A percentile compares a stretch with the other conserved stretches of the same genome.
Evolutionary conservation across 2,329 filamentous ascomycete genomes (phyloP).

Genomic region (Neoscytalidium dimidiatum): DNA sequence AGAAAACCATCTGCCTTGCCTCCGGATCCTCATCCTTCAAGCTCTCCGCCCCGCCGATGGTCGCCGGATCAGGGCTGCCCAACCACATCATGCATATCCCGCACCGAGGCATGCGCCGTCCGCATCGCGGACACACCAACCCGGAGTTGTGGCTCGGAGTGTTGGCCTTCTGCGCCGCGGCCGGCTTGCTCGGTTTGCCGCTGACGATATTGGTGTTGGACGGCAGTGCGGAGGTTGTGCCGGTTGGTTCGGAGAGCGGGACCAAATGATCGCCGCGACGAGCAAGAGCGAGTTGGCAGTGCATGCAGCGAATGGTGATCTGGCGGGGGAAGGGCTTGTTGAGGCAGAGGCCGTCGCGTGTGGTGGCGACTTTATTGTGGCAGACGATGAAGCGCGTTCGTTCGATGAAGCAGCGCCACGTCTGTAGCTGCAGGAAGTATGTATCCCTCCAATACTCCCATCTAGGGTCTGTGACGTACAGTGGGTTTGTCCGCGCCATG

Average conservation of each 20-base stretch:
- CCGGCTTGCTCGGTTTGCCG: slow-evolving; percentile 16
- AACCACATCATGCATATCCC: slow-evolving; percentile 64
- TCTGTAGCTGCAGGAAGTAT: slow-evolving; percentile 69
- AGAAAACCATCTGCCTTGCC: slow-evolving; percentile 60
- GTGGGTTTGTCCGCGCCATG: slow-evolving; percentile 71
- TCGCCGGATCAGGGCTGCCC: slow-evolving; percentile 58
- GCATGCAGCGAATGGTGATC: slow-evolving; percentile 74
- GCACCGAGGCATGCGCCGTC: slow-evolving; percentile 64
- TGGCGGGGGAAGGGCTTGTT: slow-evolving; percentile 65
- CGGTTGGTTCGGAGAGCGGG: background rate
- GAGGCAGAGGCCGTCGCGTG: slow-evolving; percentile 63
- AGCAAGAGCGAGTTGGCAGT: slow-evolving; percentile 64
- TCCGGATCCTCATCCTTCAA: slow-evolving; percentile 49
- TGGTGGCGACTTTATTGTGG: slow-evolving; percentile 67
- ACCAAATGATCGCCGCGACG: slow-evolving; percentile 18
- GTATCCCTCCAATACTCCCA: slow-evolving; percentile 77
- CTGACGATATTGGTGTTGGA: slow-evolving; percentile 11
- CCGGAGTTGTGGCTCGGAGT: slow-evolving; percentile 34
- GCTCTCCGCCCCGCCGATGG: slow-evolving; percentile 36
- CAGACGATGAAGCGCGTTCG: slow-evolving; percentile 78
- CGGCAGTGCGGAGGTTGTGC: background rate
- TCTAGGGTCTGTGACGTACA: slow-evolving; percentile 75
- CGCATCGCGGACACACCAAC: slow-evolving; percentile 62
- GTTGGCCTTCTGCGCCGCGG: slow-evolving; percentile 19
- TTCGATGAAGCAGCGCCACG: slow-evolving; percentile 70